Percentiles rank a stretch among this genome's conserved stretches.
phyloP scores from a whole-genome alignment of 306 rosid species.

The Vigna angularis region DNA sequence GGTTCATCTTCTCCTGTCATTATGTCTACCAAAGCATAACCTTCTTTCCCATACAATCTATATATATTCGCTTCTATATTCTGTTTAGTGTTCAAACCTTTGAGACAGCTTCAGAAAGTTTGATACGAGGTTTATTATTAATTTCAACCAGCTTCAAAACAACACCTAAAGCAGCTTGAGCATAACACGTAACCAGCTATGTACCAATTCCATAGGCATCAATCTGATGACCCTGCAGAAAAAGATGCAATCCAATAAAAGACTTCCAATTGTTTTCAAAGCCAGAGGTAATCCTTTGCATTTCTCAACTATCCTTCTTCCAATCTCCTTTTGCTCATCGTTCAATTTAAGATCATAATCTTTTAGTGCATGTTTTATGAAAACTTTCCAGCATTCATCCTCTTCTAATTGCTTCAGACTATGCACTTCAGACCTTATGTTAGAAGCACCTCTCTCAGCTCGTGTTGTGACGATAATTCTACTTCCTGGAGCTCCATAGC shows the following conservation, averaged over 20 bases:
- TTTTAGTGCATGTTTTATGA: background rate
- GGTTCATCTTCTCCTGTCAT: slow-evolving; percentile 84
- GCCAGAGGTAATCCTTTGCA: background rate
- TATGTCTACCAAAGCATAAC: slow-evolving; percentile 82
- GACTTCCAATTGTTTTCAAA: background rate
- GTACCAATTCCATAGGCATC: too few species aligned
- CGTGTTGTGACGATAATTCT: background rate
- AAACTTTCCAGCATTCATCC: background rate
- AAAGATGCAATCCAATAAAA: too few species aligned
- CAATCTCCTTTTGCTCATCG: background rate
- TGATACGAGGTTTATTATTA: slow-evolving; percentile 81
- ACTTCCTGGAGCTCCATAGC: background rate
- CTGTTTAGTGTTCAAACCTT: slow-evolving; percentile 59
- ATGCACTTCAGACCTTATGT: background rate
- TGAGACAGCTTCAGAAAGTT: slow-evolving; percentile 85
- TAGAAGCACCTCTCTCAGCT: background rate
- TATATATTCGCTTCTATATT: slow-evolving; percentile 60
- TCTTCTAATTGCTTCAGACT: background rate
- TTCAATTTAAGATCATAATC: background rate
- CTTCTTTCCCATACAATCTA: slow-evolving; percentile 79
- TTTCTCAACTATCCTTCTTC: background rate
- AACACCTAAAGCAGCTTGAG: slow-evolving; percentile 90
- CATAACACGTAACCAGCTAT: slow-evolving; percentile 74
- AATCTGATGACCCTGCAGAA: too few species aligned
- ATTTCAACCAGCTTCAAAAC: slow-evolving; percentile 94